Evolutionary conservation across 2,329 filamentous ascomycete species (phyloP), one percentile per base, ranked within the genome.

Genomic region (Cytospora paraplurivora): DNA sequence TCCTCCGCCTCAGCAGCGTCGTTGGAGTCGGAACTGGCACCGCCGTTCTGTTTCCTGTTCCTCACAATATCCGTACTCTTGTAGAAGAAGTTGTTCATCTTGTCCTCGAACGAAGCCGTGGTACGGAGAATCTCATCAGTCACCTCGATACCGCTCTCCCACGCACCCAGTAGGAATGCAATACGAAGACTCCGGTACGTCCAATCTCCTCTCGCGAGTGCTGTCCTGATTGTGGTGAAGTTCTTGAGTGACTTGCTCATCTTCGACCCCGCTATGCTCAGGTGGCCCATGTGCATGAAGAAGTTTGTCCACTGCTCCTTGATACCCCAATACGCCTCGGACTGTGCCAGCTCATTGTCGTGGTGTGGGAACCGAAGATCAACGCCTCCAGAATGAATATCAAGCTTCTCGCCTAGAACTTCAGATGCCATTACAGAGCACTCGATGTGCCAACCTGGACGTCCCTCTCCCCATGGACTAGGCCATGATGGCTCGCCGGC

Each of bases 171-270:
- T 54, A 91, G 75, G 76, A 91, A 91, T 32, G 88, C 84, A 62
- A 91, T 88, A 32, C 89, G 82, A 67, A 91, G 74, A 62, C 83
- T 83, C 66, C 89, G 80, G 1, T 88, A 78, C 1, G 85, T 90
- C 85, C 86, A 91, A 56, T 87, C 84, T 44, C 84, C 84, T 38
- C 81, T 83, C 12, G 77, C 77, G 8, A 98, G 78, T 0, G 93
- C 93, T 74, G 96, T 91, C 35, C 92, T 85, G 67, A 98, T 96
- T 0, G 94, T 97, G 49, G 92, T 92, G 76, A 97, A 97, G 75
- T 97, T 98, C 80, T 98, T 97, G 63, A 98, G 78, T 17, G 88
- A 92, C 76, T 98, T 98, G 63, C 90, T 94, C 94, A 98, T 98
- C 76, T 98, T 98, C 27, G 88, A 92, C 0, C 94, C 93, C 33